Evolutionary conservation across 2,329 filamentous ascomycete genomes (phyloP), one percentile per base, ranked within the genome.

Genomic region (Cryphonectria nitschkei): DNA sequence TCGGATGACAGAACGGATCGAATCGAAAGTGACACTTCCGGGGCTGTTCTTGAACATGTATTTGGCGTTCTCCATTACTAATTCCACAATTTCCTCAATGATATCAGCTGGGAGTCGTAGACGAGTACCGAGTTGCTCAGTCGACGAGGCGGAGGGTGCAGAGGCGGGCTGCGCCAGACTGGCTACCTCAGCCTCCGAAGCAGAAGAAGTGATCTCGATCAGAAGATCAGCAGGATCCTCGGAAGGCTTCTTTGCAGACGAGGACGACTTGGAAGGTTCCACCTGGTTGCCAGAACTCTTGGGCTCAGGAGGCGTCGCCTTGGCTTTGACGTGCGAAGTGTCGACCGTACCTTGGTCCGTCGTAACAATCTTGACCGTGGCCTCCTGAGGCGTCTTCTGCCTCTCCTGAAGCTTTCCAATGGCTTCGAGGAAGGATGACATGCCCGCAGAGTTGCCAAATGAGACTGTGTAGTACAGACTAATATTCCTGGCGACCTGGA

Each of bases 391-490:
- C 37, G 46, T 34, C 37, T 62, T 61, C 1, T 39, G 32, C 2
- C 61, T 58, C 39, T 56, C 22, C 32, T 52, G 26, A 4, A 71
- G 34, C 1, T 56, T n/a, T 1, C 63, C 37, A n/a, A 73, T 32
- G 3, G 56, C 67, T n/a, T 54, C 29, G 14, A 73, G 32, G 22
- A 71, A 71, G 26, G 58, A 29, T 13, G 43, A 41, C 62, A 67
- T 54, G 37, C 14, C 4, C 22, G 50, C 34, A 19, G 32, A 16
- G 52, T 46, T 54, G 41, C 63, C 58, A 8, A 73, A 69, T 0
- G 61, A 26, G 14, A 71, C 63, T n/a, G 61, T 67, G 3, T 71
- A 71, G 63, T 65, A 73, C 6, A 64, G 60, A 13, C 22, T 62
- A 8, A 13, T 11, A 13, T 61, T 26, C 0, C 19, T 7, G 0